Conservation (phyloP, 2,329 filamentous ascomycete genomes). For the Monilinia aucupariae region DNA sequence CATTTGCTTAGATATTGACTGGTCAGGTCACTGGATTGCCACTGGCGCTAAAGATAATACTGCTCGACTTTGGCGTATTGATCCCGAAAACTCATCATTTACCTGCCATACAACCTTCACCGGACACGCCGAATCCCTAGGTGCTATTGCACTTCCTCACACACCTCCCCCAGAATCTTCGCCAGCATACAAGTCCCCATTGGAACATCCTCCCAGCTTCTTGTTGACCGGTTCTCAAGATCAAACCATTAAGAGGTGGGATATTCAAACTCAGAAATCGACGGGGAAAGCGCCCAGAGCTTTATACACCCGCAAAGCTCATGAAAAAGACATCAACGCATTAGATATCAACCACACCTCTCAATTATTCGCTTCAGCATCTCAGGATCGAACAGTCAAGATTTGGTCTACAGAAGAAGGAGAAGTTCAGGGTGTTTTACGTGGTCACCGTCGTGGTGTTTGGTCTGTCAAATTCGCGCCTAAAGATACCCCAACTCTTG, state of each 20-base stretch:
- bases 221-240: conserved; percentile 92
- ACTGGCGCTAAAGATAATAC: conserved; percentile 97
- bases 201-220: conserved; percentile 75
- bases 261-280: conserved; percentile 50
- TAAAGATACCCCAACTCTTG: conserved; percentile 65
- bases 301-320: conserved; percentile 84
- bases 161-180: conserved; percentile 62
- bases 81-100: conserved; percentile 68
- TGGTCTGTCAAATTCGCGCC: conserved; percentile 94
- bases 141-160: conserved; percentile 79
- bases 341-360: conserved; percentile 71
- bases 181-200: conserved; percentile 64
- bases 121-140: conserved; percentile 89
- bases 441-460: conserved; percentile 89
- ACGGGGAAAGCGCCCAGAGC: conserved; percentile 57
- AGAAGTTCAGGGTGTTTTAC: conserved; percentile 82
- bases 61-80: conserved; percentile 82
- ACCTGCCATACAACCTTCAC: conserved; percentile 77
- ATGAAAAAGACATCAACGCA: conserved; percentile 98
- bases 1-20: conserved; percentile 89
- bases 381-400: conserved; percentile 94
- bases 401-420: conserved; percentile 91
- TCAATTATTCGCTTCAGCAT: conserved; percentile 88
- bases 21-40: conserved; percentile 94
- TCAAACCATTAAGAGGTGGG: conserved; percentile 92